Conservation (phyloP, 805 yeast species). For the Wickerhamomyces pijperi region DNA sequence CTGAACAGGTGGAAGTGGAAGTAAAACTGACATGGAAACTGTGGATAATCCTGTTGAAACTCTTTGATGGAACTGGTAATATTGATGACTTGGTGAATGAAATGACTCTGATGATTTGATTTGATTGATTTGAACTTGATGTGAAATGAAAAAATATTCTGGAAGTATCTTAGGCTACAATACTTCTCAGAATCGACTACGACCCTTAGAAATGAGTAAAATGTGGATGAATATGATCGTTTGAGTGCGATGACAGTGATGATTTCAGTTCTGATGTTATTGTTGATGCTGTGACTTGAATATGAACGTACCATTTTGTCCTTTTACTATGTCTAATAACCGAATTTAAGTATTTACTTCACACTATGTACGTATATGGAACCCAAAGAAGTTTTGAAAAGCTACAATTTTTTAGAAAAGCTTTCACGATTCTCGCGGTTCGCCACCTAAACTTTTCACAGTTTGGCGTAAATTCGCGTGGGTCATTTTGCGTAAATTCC, state of each 20-base stretch:
- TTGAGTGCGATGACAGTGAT: too few relatives aligned
- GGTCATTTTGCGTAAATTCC: neutral
- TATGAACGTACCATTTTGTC: constrained; percentile 1
- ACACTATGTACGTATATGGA: neutral
- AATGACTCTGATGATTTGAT: too few relatives aligned
- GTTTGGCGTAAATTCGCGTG: neutral
- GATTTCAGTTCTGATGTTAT: neutral
- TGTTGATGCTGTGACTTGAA: neutral
- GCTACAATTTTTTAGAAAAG: neutral
- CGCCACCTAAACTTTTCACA: neutral
- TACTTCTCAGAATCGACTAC: neutral
- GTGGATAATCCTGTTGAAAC: too few relatives aligned
- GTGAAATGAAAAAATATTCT: neutral
- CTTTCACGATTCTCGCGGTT: neutral
- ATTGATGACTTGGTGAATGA: too few relatives aligned
- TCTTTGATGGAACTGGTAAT: too few relatives aligned
- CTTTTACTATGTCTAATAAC: neutral
- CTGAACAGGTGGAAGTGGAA: too few relatives aligned
- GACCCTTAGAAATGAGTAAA: neutral
- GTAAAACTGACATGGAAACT: too few relatives aligned
- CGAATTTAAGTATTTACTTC: neutral
- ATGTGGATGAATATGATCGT: too few relatives aligned
- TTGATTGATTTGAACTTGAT: too few relatives aligned
- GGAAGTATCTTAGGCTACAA: neutral
- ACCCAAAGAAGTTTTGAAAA: neutral